Base-by-base conservation (phyloP, 805 yeast genomes). In the Starmera dryadoides region DNA sequence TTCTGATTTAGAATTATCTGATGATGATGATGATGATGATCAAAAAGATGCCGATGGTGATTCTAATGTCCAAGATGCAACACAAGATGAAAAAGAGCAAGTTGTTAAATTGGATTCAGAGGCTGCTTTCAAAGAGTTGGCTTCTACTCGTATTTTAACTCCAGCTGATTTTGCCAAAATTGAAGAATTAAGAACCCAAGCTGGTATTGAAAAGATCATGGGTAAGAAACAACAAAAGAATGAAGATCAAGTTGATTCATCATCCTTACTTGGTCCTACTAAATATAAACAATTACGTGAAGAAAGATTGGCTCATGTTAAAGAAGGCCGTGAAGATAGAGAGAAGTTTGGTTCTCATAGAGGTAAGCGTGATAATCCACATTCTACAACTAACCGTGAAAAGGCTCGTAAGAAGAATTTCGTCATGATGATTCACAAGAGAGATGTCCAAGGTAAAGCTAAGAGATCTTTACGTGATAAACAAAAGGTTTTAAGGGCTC, bases 351-450 rank as follows among this genome's bases (percentile, higher is more conserved):
- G 97, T 20, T 84, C 95, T 16, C 77, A 81, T 59, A 85, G 78
- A 67, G 95, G 95, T 55, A 81, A 81, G 63, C 77, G 77, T 44
- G 82, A 79, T 19, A 73, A 74, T 40, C 71, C 75, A 15, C 97
- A 83, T 58, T 86, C 95, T 22, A 89, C 98, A 10, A 93, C 99
- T 2, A 93, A 93, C 62, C 79, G 79, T 64, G 97, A 94, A 65
- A 93, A 93, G 77, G 94, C 88, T 19, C 77, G 98, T 63, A 87
- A 87, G 87, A 93, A 93, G 96, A 93, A 93, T 66, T 93, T 88
- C 58, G 91, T 93, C 59, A 93, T 93, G 99, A 86, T 86, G 91
- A 86, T 93, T 51, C 99, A 93, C 64, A 93, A 91, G 68, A 79
- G 79, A 54, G 80, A 86, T 37, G 98, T 93, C 30, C 95, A 86